These are phyloP conservation scores for Ophiocordyceps australis DNA, from an alignment of 2,329 filamentous ascomycete genomes.

Conservation along the genomic window DNA sequence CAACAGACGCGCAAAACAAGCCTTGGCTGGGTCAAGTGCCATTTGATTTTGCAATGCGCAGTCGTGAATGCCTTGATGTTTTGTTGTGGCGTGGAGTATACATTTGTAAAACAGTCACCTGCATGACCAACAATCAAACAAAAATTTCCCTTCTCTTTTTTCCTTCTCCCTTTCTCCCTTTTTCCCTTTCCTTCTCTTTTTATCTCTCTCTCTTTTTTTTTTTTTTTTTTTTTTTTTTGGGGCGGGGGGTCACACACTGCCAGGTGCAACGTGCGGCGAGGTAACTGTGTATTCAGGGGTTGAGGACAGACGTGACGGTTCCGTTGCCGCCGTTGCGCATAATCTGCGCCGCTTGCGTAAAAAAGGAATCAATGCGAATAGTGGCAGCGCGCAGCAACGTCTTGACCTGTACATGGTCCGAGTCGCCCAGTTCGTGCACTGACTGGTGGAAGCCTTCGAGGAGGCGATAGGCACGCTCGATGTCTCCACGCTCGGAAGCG, in stretches of 20 bases:
- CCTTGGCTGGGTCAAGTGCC: no score
- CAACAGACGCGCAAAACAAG: no score
- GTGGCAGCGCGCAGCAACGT: slow-evolving; percentile 16
- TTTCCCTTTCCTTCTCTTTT: no score
- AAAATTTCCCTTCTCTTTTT: no score
- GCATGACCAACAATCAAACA: no score
- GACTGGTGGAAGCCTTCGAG: slow-evolving; percentile 17
- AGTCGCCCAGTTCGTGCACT: slow-evolving; percentile 13
- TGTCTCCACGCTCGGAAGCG: slow-evolving; percentile 15
- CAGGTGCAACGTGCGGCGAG: slow-evolving; percentile 14
- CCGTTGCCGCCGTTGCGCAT: slow-evolving; percentile 12
- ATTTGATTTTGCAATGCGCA: no score
- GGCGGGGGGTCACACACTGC: slow-evolving; percentile 16
- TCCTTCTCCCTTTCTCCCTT: no score
- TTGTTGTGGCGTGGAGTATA: no score
- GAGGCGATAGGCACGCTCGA: slow-evolving; percentile 15
- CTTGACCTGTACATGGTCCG: slow-evolving; percentile 12
- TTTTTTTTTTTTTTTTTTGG: no score
- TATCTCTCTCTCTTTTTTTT: no score
- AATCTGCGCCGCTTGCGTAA: slow-evolving; percentile 14
- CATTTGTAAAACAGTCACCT: no score
- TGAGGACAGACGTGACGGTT: slow-evolving; percentile 32
- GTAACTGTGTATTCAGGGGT: slow-evolving; percentile 26
- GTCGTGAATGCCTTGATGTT: no score
- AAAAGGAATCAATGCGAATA: slow-evolving; percentile 20